Evolutionary conservation across 2,329 filamentous ascomycete species (phyloP), one percentile per base, ranked within the genome.

Genomic region (Pseudogymnoascus sp.): DNA sequence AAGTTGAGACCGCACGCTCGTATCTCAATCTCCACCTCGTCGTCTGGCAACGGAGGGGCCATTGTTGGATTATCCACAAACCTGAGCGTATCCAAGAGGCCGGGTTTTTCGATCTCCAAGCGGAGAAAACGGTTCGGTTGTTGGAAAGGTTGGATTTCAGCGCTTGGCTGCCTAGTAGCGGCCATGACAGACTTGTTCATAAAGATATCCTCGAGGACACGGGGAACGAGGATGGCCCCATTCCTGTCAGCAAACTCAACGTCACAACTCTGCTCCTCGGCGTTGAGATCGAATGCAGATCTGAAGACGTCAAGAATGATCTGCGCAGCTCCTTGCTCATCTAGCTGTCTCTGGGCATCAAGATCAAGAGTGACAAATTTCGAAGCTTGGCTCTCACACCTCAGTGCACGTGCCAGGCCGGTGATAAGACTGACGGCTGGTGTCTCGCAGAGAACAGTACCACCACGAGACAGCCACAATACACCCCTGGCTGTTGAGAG

Each of bases 61-160:
- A 34, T 34, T 34, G 28, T 34, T 34, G 28, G 28, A 60, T 68
- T 65, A 21, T 72, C 71, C 13, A 69, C 63, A 48, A 73, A 74
- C 7, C 70, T 68, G 8, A 74, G 63, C n/a, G 67, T 71, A 13
- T 74, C 72, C 3, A 74, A 64, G 21, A 64, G 28, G 19, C 72
- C 70, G 34, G 69, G 68, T 23, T 60, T 68, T 45, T 65, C 67
- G 7, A 73, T 69, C 28, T 34, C 28, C 28, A 34, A 34, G 2
- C 76, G 28, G 28, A 34, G 79, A 67, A 77, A 72, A 4, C 73
- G 72, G 67, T 79, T 75, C 11, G 80, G 76, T 8, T 75, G 70
- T 23, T 75, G 28, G 28, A 34, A 34, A 34, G 28, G 8, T 34
- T 34, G 28, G 28, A 34, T 34, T 34, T 34, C 28, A 34, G 28